These are phyloP conservation scores for Metschnikowia similis DNA, from an alignment of 805 yeast species.

Conservation along the genomic window DNA sequence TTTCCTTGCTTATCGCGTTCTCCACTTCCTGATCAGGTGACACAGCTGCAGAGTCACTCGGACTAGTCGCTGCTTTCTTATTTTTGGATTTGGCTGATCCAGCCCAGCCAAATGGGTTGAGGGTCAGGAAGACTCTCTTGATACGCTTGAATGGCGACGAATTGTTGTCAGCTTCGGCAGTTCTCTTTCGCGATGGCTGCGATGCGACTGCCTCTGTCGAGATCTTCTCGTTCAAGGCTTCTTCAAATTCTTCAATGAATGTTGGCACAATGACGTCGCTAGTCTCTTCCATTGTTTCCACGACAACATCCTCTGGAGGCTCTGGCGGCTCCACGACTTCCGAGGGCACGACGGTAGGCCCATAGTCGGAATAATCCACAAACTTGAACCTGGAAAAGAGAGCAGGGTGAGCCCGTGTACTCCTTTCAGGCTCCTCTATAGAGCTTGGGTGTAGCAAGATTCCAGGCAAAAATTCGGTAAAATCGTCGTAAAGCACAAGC, in stretches of 20 bases:
- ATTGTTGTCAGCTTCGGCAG: slow-evolving; percentile 1
- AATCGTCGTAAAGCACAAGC: slow-evolving; percentile 9
- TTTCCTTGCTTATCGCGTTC: neutral
- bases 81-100: neutral
- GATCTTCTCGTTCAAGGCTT: neutral
- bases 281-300: slow-evolving; percentile 10
- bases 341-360: neutral
- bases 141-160: slow-evolving; percentile 11
- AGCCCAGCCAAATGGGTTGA: slow-evolving; percentile 13
- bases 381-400: neutral
- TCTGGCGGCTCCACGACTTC: slow-evolving; percentile 14
- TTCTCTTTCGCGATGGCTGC: slow-evolving; percentile 1
- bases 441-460: slow-evolving; percentile 9
- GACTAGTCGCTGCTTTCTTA: neutral
- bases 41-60: neutral
- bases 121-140: slow-evolving; percentile 4
- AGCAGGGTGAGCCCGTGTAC: neutral
- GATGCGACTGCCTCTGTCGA: neutral
- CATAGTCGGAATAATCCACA: slow-evolving; percentile 2
- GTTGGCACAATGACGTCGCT: slow-evolving; percentile 10
- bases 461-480: slow-evolving; percentile 10
- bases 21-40: neutral
- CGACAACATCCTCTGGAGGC: neutral
- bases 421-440: slow-evolving; percentile 11
- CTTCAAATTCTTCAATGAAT: slow-evolving; percentile 10